Conservation (phyloP, 176 grass and related monocot genomes). For the Ampelocalamus luodianensis region DNA sequence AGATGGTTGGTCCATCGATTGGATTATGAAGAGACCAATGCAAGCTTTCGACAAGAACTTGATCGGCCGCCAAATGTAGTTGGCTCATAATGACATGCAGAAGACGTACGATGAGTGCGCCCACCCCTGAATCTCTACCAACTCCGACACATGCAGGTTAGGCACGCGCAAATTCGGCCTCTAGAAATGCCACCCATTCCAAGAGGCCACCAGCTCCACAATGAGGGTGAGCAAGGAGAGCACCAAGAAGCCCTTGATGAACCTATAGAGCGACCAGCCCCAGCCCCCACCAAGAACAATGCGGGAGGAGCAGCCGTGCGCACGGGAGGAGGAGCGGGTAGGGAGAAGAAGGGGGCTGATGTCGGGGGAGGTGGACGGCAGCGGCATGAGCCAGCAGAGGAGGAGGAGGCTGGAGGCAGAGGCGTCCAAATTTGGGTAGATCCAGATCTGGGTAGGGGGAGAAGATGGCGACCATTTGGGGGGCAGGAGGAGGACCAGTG, state of each 20-base stretch:
- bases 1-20: constrained; percentile 58
- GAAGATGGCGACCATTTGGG: no score
- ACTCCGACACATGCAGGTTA: constrained; percentile 57
- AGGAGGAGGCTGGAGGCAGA: no score
- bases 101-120: constrained; percentile 57
- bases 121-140: constrained; percentile 63
- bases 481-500: no score
- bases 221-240: constrained; percentile 58
- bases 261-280: constrained; percentile 52
- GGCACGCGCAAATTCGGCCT: constrained; percentile 51
- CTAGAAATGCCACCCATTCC: constrained; percentile 72
- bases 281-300: no score
- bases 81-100: constrained; percentile 64
- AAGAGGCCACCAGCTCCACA: constrained; percentile 65
- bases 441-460: no score
- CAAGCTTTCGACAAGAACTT: constrained; percentile 69
- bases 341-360: no score
- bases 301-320: no score
- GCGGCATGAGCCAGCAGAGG: no score
- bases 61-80: constrained; percentile 61
- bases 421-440: no score
- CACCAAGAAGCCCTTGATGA: constrained; percentile 63
- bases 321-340: no score
- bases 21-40: constrained; percentile 66
- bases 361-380: no score